Base-by-base conservation (phyloP, 345 rosid genomes). In the Gossypioides kirkii region DNA sequence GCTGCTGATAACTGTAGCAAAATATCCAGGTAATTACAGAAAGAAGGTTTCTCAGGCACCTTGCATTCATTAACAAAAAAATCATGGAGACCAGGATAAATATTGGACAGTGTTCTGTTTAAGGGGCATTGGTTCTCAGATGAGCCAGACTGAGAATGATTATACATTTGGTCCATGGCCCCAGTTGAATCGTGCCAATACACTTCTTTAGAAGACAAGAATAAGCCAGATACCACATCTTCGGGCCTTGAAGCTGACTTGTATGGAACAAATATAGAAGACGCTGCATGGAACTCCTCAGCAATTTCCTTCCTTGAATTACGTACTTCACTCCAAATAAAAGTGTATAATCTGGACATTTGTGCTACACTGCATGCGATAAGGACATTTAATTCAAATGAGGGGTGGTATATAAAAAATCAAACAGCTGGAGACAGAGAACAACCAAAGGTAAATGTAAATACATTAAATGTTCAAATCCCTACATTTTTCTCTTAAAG, bases 131-230 rank as follows among this genome's bases (percentile, higher is more conserved):
- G 72, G 32, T 32, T 65, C 56, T 76, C 82, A 50, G 80, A 61
- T 53, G 75, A 75, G 71, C 82, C 70, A 60, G 72, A 47, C 62
- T 78, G 76, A 56, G 84, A 74, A 72, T 80, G 78, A 59, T 71
- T 77, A 72, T 78, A 81, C 81, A 89, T 80, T 78, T 77, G 82
- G 73, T 88, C 82, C 76, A 84, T 63, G 71, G 80, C 73, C 70
- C 91, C 97, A 74, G 91, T 89, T 65, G 95, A 82, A 85, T 94
- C 97, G 38, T 83, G 80, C 98, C 98, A 94, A 86, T 78, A 85
- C 26, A 90, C 91, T 69, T 94, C 95, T 71, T 84, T 82, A 69
- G 84, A 73, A 75, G 91, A 78, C 74, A 82, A 80, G 81, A 94
- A 89, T 64, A 82, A 67, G 73, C 98, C 98, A 68, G 82, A 63